These are phyloP conservation scores for Tympanopsis confertula DNA, from an alignment of 2,329 filamentous ascomycete genomes.

Conservation along the genomic window DNA sequence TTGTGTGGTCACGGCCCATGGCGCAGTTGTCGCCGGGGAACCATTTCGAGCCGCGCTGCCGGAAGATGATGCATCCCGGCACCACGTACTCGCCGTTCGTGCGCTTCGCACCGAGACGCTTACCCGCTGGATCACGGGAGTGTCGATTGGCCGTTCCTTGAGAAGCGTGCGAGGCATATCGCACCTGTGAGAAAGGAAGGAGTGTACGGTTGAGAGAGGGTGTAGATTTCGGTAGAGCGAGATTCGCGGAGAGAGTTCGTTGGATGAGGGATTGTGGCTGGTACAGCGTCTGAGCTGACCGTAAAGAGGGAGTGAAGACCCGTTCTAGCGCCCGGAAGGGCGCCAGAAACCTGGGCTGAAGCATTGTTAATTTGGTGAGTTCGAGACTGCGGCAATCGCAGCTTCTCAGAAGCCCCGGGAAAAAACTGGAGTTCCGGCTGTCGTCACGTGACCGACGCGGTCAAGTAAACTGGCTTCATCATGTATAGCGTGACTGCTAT, in stretches of 20 bases:
- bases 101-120: slow-evolving; percentile 58
- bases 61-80: slow-evolving; percentile 60
- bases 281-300: neutral
- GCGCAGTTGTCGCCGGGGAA: slow-evolving; percentile 58
- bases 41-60: slow-evolving; percentile 57
- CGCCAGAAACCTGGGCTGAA: neutral
- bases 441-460: too few relatives aligned
- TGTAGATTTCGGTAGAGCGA: too few relatives aligned
- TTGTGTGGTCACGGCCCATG: slow-evolving; percentile 59
- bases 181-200: neutral
- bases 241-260: slow-evolving; percentile 1
- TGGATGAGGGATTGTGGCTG: neutral
- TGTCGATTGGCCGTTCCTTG: slow-evolving; percentile 28
- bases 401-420: too few relatives aligned
- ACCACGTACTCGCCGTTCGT: slow-evolving; percentile 52
- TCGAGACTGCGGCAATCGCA: too few relatives aligned
- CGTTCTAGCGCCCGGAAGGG: neutral
- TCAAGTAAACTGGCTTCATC: too few relatives aligned
- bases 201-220: neutral
- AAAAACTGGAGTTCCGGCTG: too few relatives aligned
- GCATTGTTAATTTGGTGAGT: neutral
- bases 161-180: neutral
- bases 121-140: slow-evolving; percentile 51
- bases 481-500: too few relatives aligned
- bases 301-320: neutral